Conservation (phyloP, 805 yeast genomes). For the Barnettozyma sp. region DNA sequence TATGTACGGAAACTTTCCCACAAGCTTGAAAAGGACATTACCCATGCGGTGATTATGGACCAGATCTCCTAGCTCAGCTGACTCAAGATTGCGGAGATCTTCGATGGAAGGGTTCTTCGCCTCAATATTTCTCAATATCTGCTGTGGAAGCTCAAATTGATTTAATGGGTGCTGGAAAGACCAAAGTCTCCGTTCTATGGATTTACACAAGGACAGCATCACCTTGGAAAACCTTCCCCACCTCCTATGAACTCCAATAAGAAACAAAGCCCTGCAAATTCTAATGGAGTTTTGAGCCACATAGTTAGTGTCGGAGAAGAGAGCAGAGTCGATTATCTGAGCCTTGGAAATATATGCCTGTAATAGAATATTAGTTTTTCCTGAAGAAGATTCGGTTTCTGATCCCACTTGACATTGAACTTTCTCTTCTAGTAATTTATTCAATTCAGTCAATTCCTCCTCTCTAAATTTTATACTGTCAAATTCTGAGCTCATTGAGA, state of each 20-base stretch:
- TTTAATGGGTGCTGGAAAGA: slow-evolving; percentile 82
- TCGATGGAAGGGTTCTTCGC: slow-evolving; percentile 65
- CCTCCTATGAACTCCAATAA: slow-evolving; percentile 78
- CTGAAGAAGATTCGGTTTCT: slow-evolving; percentile 64
- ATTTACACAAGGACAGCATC: slow-evolving; percentile 74
- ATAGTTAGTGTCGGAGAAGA: slow-evolving; percentile 80
- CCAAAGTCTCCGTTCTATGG: slow-evolving; percentile 84
- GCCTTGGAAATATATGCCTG: slow-evolving; percentile 86
- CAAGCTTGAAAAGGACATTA: slow-evolving; percentile 44
- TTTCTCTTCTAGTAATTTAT: slow-evolving; percentile 47
- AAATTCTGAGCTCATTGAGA: slow-evolving; percentile 90
- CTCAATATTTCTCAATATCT: slow-evolving; percentile 54
- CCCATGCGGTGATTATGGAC: slow-evolving; percentile 83
- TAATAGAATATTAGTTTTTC: slow-evolving; percentile 78
- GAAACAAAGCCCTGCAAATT: slow-evolving; percentile 83
- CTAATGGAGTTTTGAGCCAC: slow-evolving; percentile 95
- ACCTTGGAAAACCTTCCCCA: slow-evolving; percentile 83
- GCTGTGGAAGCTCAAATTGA: slow-evolving; percentile 76
- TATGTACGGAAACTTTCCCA: slow-evolving; percentile 70
- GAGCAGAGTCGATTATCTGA: slow-evolving; percentile 65
- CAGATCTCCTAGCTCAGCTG: slow-evolving; percentile 79
- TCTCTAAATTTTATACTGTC: slow-evolving; percentile 83
- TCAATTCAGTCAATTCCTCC: slow-evolving; percentile 77
- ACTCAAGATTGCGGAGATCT: slow-evolving; percentile 60
- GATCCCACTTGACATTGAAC: slow-evolving; percentile 82